These are phyloP conservation scores for Zymoseptoria passerinii DNA, from an alignment of 2,329 filamentous ascomycete genomes.

Conservation along the genomic window DNA sequence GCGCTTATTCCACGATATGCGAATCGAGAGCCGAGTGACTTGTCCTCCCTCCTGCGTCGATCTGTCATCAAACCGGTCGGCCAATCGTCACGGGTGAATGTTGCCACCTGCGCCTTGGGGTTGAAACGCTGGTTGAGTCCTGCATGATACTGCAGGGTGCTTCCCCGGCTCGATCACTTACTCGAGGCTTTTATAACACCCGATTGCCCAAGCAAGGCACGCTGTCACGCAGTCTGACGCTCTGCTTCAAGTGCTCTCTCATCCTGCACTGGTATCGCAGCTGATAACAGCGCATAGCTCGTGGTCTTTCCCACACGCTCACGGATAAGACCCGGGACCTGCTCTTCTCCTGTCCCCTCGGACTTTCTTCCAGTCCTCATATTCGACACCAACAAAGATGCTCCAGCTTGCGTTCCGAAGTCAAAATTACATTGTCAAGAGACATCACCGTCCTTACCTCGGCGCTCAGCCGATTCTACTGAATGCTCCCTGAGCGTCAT, in stretches of 20 bases:
- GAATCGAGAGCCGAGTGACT: background rate
- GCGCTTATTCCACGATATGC: background rate
- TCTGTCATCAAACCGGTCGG: background rate
- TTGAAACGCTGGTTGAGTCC: background rate
- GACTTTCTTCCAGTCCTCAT: background rate
- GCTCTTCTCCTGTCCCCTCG: background rate
- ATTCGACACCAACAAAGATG: conserved; percentile 20
- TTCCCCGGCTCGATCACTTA: conserved; percentile 3
- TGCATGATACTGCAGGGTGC: conserved; percentile 9
- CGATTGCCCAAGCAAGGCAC: conserved; percentile 11
- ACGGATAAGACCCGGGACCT: background rate
- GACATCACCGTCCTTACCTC: conserved; percentile 23
- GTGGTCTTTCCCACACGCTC: conserved; percentile 4
- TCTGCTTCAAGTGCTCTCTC: background rate
- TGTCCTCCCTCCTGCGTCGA: background rate
- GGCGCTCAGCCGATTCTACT: conserved; percentile 6
- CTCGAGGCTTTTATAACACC: conserved; percentile 1
- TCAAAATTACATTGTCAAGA: conserved; percentile 25
- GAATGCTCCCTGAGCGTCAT: conserved; percentile 21
- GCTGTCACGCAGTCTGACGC: background rate
- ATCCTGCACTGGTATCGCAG: conserved; percentile 1
- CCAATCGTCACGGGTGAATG: conserved; percentile 5
- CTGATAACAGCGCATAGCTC: conserved; percentile 7
- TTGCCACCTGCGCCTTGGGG: conserved; percentile 1
- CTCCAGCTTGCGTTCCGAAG: conserved; percentile 20